These are phyloP conservation scores for Thielaviopsis punctulata DNA, from an alignment of 2,329 filamentous ascomycete genomes.

Conservation along the genomic window DNA sequence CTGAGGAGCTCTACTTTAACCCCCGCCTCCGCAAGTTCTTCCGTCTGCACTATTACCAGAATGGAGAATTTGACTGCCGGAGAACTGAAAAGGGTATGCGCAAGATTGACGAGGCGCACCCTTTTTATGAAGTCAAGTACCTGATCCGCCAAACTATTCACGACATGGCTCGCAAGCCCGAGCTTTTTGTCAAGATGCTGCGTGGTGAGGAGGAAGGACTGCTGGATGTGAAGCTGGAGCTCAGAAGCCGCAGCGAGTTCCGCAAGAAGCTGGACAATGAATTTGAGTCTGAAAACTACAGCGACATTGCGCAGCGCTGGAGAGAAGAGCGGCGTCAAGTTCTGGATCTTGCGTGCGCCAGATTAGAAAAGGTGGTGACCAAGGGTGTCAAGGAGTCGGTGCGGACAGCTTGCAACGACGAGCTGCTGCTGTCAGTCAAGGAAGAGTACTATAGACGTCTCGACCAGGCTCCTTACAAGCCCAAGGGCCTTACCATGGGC, in stretches of 20 bases:
- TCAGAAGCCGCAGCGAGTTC: slow-evolving; percentile 63
- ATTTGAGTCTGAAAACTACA: slow-evolving; percentile 90
- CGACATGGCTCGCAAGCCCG: slow-evolving; percentile 67
- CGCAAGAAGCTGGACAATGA: slow-evolving; percentile 60
- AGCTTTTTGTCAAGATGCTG: slow-evolving; percentile 91
- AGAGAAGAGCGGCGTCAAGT: slow-evolving; percentile 75
- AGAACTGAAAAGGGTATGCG: slow-evolving; percentile 88
- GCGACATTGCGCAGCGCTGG: slow-evolving; percentile 88
- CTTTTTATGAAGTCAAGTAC: slow-evolving; percentile 97
- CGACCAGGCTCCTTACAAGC: slow-evolving; percentile 91
- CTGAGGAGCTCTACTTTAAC: slow-evolving; percentile 76
- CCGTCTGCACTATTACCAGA: slow-evolving; percentile 65
- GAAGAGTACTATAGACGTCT: slow-evolving; percentile 79
- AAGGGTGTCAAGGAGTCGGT: slow-evolving; percentile 91
- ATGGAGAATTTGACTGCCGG: slow-evolving; percentile 68
- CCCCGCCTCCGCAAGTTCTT: slow-evolving; percentile 82
- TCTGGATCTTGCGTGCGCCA: slow-evolving; percentile 62
- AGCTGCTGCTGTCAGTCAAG: slow-evolving; percentile 72
- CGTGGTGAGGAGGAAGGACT: slow-evolving; percentile 90
- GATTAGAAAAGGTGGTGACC: slow-evolving; percentile 67
- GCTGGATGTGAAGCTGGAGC: slow-evolving; percentile 64
- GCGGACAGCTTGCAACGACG: slow-evolving; percentile 83
- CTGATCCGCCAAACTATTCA: slow-evolving; percentile 72
- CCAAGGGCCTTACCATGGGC: slow-evolving; percentile 77
- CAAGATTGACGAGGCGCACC: slow-evolving; percentile 85